Evolutionary conservation across 1,139 yeast genomes (phyloP), one percentile per base, ranked within the genome.

Genomic region (Groenewaldozyma auringiensis): DNA sequence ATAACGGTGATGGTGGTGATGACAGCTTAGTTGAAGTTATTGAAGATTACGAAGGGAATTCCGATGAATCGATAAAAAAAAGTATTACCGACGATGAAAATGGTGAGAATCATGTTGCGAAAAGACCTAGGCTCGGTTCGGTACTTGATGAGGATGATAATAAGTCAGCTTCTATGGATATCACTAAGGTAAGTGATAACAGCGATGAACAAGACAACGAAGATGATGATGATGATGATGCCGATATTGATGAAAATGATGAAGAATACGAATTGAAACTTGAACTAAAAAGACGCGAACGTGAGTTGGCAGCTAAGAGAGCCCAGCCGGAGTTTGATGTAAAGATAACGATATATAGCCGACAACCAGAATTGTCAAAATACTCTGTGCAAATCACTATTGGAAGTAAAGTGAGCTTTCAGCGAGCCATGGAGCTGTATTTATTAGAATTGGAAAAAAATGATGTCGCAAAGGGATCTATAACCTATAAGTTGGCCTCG

Each of bases 71-170:
- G n/a, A n/a, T n/a, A n/a, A n/a, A n/a, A n/a, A n/a, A n/a, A n/a
- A n/a, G n/a, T n/a, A n/a, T 14, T 21, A 4, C 21, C 33, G 3
- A 16, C 40, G 27, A 45, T 45, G 27, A 20, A 25, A 14, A 40
- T 16, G 8, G 17, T 40, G 16, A 17, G 37, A 18, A 41, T 21
- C 21, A 14, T 38, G 16, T 22, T 47, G 16, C 42, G 32, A 32
- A n/a, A n/a, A n/a, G n/a, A n/a, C n/a, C n/a, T n/a, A n/a, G n/a
- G n/a, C n/a, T n/a, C n/a, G n/a, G n/a, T n/a, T n/a, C n/a, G n/a
- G n/a, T n/a, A n/a, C n/a, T n/a, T n/a, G 13, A 25, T 25, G 13
- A 25, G 31, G 13, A 25, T 25, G 31, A 25, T 25, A 25, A 8
- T n/a, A 35, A 42, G 18, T 39, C 13, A 9, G 37, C 9, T 3